These are phyloP conservation scores for Testicularia cyperi DNA, from an alignment of 1,284 basidiomycete species.

Conservation along the genomic window DNA sequence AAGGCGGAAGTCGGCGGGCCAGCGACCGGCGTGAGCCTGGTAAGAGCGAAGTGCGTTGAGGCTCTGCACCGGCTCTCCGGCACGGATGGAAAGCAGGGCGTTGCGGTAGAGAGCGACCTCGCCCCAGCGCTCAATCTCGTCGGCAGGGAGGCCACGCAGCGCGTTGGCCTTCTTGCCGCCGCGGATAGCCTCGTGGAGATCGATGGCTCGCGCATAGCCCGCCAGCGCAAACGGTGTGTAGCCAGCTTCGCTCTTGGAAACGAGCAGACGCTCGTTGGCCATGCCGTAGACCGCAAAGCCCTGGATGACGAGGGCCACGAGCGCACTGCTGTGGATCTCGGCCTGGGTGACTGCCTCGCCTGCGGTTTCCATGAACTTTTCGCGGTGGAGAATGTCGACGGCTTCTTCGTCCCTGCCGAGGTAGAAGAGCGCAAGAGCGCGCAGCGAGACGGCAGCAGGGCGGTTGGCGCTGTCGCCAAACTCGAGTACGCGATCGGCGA, in stretches of 20 bases:
- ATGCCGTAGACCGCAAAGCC: conserved; percentile 52
- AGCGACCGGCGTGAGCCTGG: conserved; percentile 53
- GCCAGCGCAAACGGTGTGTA: conserved; percentile 45
- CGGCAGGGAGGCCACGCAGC: conserved; percentile 47
- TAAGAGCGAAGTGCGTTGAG: conserved; percentile 53
- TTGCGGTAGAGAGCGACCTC: conserved; percentile 57
- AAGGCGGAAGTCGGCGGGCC: conserved; percentile 53
- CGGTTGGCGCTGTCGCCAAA: conserved; percentile 22
- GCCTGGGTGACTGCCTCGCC: conserved; percentile 15
- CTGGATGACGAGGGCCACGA: conserved; percentile 39
- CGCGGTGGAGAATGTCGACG: conserved; percentile 45
- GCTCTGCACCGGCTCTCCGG: conserved; percentile 31
- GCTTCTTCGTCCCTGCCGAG: conserved; percentile 53
- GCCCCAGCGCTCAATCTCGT: conserved; percentile 57
- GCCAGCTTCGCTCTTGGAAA: conserved; percentile 27
- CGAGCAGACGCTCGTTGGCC: conserved; percentile 53
- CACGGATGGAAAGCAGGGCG: conserved; percentile 49
- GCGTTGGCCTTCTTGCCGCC: conserved; percentile 50
- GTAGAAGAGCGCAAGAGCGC: conserved; percentile 45
- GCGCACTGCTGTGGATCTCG: conserved; percentile 32
- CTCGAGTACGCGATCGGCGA: conserved; percentile 36
- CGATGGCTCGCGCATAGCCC: conserved; percentile 52
- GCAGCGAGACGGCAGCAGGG: conserved; percentile 26
- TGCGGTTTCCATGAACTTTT: conserved; percentile 41
- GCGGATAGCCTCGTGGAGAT: conserved; percentile 52